Evolutionary conservation across 441 rosid species (phyloP), one percentile per base, ranked within the genome.

Genomic region (Syzygium syzygioides): DNA sequence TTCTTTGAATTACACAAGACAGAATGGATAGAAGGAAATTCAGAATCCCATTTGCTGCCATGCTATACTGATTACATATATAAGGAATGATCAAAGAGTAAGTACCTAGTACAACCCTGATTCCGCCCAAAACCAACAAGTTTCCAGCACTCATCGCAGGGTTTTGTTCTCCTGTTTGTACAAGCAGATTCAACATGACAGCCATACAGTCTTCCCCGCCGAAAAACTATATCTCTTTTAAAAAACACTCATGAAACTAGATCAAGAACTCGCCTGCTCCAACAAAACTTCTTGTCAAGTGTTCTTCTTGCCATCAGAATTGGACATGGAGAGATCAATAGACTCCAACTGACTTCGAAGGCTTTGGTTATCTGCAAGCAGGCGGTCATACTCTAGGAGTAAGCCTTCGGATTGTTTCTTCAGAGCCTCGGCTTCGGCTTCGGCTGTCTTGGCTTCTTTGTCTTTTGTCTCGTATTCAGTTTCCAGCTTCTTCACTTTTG

Each of bases 331-430:
- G n/a, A 94, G 94, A 56, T 91, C 94, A 60, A 95, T 86, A 3
- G 95, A 91, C 62, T 92, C 94, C 93, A 97, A 91, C 88, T 97
- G 98, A 88, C 90, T 96, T 59, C 93, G 92, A 28, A 96, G 92
- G 91, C 91, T 95, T 89, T 95, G 98, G 89, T 97, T 97, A 90
- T 97, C 97, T 57, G 92, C 97, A 54, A 94, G 94, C 88, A 95
- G 55, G 87, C 95, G 96, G 88, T 95, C 98, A 89, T 94, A 93
- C 92, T 97, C 98, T 23, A 93, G 55, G 79, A 95, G 95, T 86
- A 95, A 93, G 55, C 93, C 98, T 89, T 97, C 98, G 1, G 96
- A 95, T 91, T 94, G 96, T 86, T 95, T 97, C 59, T 92, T 94
- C 53, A 94, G 86, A 28, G 98, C 96, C 90, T 93, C 95, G 34